Evolutionary conservation across 176 grass and related monocot species (phyloP).

Genomic region (Aegilops speltoides): DNA sequence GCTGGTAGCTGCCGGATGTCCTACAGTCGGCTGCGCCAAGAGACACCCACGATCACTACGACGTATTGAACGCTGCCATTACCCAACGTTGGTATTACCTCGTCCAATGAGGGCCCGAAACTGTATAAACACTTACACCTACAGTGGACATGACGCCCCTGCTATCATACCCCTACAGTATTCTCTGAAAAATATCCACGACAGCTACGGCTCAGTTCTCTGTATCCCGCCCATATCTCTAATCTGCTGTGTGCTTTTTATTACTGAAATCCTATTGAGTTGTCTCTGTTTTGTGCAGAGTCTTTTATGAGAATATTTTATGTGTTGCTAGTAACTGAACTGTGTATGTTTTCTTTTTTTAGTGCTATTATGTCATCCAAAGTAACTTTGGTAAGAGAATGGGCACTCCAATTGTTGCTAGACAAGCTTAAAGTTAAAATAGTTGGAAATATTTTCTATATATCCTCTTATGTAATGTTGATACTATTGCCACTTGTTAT

Average conservation of each 20-base stretch:
- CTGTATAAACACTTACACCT: too few relatives aligned
- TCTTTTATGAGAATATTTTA: neutral
- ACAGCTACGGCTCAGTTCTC: neutral
- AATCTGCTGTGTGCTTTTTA: neutral
- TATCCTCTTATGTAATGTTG: slow-evolving; percentile 20
- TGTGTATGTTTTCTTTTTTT: neutral
- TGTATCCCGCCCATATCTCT: neutral
- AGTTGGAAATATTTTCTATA: neutral
- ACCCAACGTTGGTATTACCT: too few relatives aligned
- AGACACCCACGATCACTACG: too few relatives aligned
- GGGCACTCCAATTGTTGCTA: neutral
- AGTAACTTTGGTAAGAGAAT: slow-evolving; percentile 12
- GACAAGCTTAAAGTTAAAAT: neutral
- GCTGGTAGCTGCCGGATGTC: too few relatives aligned
- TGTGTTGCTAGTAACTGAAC: neutral
- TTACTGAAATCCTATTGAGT: neutral
- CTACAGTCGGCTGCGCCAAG: too few relatives aligned
- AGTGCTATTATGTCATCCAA: neutral
- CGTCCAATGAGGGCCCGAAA: too few relatives aligned
- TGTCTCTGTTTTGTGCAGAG: neutral
- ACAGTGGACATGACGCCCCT: too few relatives aligned
- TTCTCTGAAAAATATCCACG: too few relatives aligned
- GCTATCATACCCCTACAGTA: too few relatives aligned
- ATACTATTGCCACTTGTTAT: slow-evolving; percentile 24
- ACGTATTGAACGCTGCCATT: too few relatives aligned